These are phyloP conservation scores for Trichosporon coremiiforme DNA, from an alignment of 1,284 basidiomycete genomes.

Conservation along the genomic window DNA sequence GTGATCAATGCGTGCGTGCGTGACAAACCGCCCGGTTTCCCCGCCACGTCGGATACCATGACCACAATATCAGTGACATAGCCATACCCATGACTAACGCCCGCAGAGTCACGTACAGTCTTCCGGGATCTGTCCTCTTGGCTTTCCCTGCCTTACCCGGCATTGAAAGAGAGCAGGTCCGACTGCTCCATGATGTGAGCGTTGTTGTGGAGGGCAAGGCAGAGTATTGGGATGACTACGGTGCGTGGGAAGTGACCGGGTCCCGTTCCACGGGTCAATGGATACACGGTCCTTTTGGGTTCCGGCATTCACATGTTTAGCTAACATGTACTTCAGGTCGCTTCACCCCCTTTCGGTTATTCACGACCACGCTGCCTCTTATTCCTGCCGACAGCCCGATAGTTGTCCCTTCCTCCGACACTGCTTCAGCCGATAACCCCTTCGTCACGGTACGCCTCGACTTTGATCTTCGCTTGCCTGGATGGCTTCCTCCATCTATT, in stretches of 20 bases:
- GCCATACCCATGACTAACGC: background rate
- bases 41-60: background rate
- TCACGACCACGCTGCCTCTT: conserved; percentile 32
- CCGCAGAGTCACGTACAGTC: conserved; percentile 33
- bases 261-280: too few species aligned
- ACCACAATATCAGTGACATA: background rate
- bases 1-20: background rate
- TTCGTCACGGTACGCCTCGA: conserved; percentile 39
- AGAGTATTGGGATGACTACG: conserved; percentile 50
- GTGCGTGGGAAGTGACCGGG: conserved; percentile 32
- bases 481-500: conserved; percentile 51
- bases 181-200: conserved; percentile 39
- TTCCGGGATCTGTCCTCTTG: conserved; percentile 31
- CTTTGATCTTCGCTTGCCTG: conserved; percentile 52
- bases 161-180: background rate
- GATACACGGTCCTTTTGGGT: background rate
- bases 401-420: conserved; percentile 31
- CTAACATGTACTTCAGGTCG: conserved; percentile 38
- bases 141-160: conserved; percentile 23
- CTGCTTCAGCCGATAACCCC: background rate
- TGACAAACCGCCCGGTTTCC: background rate
- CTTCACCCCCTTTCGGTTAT: conserved; percentile 47
- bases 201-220: conserved; percentile 49
- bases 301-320: background rate
- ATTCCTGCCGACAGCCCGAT: conserved; percentile 30